Evolutionary conservation across 306 rosid genomes (phyloP).

Genomic region (Hippophae rhamnoides): DNA sequence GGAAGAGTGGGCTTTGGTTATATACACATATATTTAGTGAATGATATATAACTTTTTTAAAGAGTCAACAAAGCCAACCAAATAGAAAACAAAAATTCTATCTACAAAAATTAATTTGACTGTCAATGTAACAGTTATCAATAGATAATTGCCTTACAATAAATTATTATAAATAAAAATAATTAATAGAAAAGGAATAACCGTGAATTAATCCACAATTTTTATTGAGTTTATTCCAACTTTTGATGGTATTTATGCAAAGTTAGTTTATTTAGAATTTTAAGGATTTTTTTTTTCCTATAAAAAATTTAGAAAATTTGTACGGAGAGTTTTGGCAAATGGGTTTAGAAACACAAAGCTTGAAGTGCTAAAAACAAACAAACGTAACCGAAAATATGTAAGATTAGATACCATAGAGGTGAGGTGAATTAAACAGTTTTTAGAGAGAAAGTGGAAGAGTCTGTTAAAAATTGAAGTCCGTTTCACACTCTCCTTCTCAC

Average conservation of each 20-base stretch:
- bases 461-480: conserved; percentile 42
- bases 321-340: conserved; percentile 31
- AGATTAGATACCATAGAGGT: conserved; percentile 37
- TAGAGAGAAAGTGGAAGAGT: conserved; percentile 8
- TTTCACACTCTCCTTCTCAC: conserved; percentile 88
- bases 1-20: conserved; percentile 17
- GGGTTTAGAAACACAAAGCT: conserved; percentile 24
- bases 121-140: no score
- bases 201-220: conserved; percentile 19
- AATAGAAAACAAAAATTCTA: neutral
- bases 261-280: conserved; percentile 7
- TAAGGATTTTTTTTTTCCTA: neutral
- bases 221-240: conserved; percentile 10
- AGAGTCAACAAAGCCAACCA: conserved; percentile 14
- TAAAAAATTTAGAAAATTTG: conserved; percentile 11
- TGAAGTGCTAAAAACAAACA: conserved; percentile 14
- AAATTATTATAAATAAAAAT: neutral
- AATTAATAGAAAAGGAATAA: conserved; percentile 4
- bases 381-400: conserved; percentile 51
- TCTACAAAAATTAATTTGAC: no score
- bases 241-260: conserved; percentile 3
- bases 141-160: no score
- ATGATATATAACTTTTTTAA: conserved; percentile 9
- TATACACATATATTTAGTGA: neutral
- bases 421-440: conserved; percentile 15